Base-by-base conservation (phyloP, 2,329 filamentous ascomycete species). In the Colletotrichum echinochloae region DNA sequence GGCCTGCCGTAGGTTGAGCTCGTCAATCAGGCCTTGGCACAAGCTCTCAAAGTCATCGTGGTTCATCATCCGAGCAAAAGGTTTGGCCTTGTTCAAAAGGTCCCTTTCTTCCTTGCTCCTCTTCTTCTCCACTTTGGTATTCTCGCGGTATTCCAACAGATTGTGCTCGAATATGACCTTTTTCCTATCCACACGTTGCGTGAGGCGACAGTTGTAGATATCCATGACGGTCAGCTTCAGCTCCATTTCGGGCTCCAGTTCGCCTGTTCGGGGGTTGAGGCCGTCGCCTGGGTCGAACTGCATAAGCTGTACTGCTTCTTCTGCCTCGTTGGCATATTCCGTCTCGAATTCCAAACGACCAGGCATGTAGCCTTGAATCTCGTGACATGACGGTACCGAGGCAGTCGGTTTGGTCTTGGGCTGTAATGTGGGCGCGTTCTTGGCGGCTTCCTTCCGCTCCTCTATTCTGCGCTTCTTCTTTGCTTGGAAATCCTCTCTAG, bases 281-380 rank as follows among this genome's bases (percentile, higher is more conserved):
- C 96, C 96, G 81, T 98, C 95, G 33, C 96, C 96, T 0, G 96
- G 95, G 67, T 98, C 95, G 77, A 99, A 99, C 73, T 97, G 93
- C 95, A 99, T 98, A 73, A 97, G 91, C 79, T 99, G 96, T 2
- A 99, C 96, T 0, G 95, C 95, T 82, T 98, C 97, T 83, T 99
- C 96, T 0, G 96, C 96, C 77, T 99, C 96, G 77, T 99, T 99
- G 77, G 95, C 93, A 78, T 97, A 96, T 77, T 99, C 96, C 0
- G 94, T 98, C 85, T 99, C 96, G 74, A 99, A 99, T 78, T 99
- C 96, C 74, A 99, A 82, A 49, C 96, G 94, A 54, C 96, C 96
- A 3, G 96, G 96, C 96, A 99, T 99, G 80, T 97, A 99, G 3
- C 96, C 96, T 81, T 98, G 94, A 46, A 99, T 96, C 81, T 99